Evolutionary conservation across 768 basidiomycete species (phyloP), one percentile per base, ranked within the genome.

Genomic region (Amanita inopinata): DNA sequence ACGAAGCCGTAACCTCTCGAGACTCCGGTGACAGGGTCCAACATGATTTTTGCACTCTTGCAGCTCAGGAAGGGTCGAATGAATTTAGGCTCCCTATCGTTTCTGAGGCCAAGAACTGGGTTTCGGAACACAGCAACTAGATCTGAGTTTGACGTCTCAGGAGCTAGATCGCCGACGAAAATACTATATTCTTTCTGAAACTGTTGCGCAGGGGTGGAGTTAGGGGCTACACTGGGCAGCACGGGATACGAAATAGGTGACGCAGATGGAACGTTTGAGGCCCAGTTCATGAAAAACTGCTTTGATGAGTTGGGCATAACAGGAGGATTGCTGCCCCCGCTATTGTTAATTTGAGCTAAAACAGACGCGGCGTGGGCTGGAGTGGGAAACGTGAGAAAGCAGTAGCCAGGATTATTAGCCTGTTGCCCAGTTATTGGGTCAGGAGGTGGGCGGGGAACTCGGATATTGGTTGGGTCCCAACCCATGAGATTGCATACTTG

Each of bases 11-110:
- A 94, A 3, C 91, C 91, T 48, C 88, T 73, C 20, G 86, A 89
- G 15, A 90, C 77, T 12, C 90, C 90, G 3, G 89, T 90, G 15
- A 83, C 75, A 2, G 91, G 89, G 59, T 92, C 89, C 36, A 90
- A 66, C 89, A 92, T 92, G 50, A 90, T 94, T 67, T 91, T 92
- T 22, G 92, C 92, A 59, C 89, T 92, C 67, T 90, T 91, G 64
- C 90, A 92, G 58, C 88, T 92, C 27, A 78, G 62, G 64, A 94
- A 96, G 2, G 89, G 87, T 5, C 80, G 74, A 41, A 93, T 89
- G 50, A 89, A 85, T 59, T 87, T 86, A 14, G 89, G 88, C 58
- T 86, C 86, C 45, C 88, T 73, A 56, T 91, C 87, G 55, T 83
- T 84, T 46, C 87, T 74, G 40, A 90, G 71, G 32, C 87, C 87